Base-by-base conservation (phyloP, 2,329 filamentous ascomycete species). In the Hymenoscyphus fructigenus region DNA sequence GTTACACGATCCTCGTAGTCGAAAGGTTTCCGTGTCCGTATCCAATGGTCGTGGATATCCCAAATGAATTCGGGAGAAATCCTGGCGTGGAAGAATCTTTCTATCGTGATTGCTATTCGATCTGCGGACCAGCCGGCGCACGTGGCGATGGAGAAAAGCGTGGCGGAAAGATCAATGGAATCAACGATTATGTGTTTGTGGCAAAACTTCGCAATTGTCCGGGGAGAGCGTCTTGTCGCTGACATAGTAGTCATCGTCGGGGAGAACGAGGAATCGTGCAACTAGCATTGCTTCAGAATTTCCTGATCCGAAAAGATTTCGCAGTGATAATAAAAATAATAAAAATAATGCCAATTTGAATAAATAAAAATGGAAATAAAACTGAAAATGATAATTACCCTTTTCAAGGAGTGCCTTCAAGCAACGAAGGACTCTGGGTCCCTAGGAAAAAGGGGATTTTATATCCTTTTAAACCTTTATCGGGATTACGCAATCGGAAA, bases 121-220 rank as follows among this genome's bases (percentile, higher is more conserved):
- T 73, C 70, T 3, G 69, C 71, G 14, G 67, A 68, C 70, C 70
- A 73, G 7, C 69, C 68, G 17, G 65, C 67, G 53, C 63, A 62
- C n/a, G 68, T 66, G 1, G 64, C 56, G 12, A 72, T 64, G 14
- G 70, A 61, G n/a, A 70, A 38, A 9, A 69, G 34, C 4, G 66
- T 36, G 10, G 62, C 61, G 4, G 57, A 61, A 12, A 29, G 12
- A 41, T 66, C 29, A 17, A 58, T 29, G 5, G 12, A n/a, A 15
- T 23, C 57, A 12, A 59, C 32, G 15, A 68, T 38, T n/a, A 29
- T 3, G 1, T 63, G 23, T 14, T 61, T 59, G 10, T 66, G 57
- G 53, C 55, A 57, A 41, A 69, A 64, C 14, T 47, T 36, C 14
- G 47, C 57, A n/a, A 69, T 55, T 5, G 65, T 59, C 3, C 63